Conservation (phyloP, 139 green algal species). For the Coccomyxa sp. region DNA sequence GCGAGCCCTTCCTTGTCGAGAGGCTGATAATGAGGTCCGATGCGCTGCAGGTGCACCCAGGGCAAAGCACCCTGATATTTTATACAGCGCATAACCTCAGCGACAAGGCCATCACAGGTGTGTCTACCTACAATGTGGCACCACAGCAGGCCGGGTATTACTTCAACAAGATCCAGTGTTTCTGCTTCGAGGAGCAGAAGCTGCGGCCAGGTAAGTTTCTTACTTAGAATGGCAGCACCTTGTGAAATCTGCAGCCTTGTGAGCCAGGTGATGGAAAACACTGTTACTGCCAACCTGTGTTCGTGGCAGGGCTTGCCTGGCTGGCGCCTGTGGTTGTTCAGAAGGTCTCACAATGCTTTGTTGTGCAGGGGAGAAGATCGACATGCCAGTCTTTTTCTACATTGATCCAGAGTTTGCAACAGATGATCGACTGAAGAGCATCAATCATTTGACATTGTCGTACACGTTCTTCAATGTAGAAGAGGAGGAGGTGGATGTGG, state of each 20-base stretch:
- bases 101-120: conserved; percentile 56
- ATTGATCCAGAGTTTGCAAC: conserved; percentile 92
- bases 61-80: conserved; percentile 95
- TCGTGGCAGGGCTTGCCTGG: too few species aligned
- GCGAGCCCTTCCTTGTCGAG: background rate
- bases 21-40: background rate
- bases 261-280: too few species aligned
- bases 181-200: conserved; percentile 95
- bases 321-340: too few species aligned
- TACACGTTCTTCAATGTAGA: conserved; percentile 94
- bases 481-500: conserved; percentile 35
- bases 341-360: too few species aligned
- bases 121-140: conserved; percentile 97
- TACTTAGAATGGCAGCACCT: background rate
- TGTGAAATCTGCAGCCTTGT: background rate
- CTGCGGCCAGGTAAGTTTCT: conserved; percentile 52
- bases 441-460: conserved; percentile 87
- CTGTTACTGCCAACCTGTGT: too few species aligned
- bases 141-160: conserved; percentile 83
- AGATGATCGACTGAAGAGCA: conserved; percentile 75
- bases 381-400: conserved; percentile 99
- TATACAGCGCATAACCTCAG: conserved; percentile 90
- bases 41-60: conserved; percentile 61
- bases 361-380: conserved; percentile 66
- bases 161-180: conserved; percentile 99